Conservation (phyloP, 768 basidiomycete species). For the Pisolithus marmoratus region DNA sequence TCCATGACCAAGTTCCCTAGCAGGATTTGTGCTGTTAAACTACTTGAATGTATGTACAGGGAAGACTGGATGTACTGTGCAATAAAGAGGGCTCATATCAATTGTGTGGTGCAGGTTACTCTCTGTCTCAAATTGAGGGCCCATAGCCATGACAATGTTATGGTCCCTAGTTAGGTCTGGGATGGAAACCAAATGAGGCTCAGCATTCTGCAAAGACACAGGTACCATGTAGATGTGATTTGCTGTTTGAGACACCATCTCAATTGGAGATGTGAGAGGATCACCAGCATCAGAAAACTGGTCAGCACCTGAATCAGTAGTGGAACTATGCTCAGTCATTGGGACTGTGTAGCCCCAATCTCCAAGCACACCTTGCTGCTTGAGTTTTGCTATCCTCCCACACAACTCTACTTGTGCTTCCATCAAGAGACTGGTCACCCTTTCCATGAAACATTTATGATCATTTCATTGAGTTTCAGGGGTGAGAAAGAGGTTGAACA, state of each 20-base stretch:
- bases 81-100: too few species aligned
- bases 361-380: neutral
- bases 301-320: neutral
- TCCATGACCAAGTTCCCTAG: constrained; percentile 4
- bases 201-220: too few species aligned
- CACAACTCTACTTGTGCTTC: neutral
- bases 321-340: neutral
- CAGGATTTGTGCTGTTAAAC: neutral
- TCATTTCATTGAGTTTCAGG: neutral
- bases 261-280: neutral
- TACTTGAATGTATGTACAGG: neutral
- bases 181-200: too few species aligned
- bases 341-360: neutral
- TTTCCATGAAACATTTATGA: neutral
- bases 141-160: too few species aligned
- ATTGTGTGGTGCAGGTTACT: too few species aligned
- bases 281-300: neutral
- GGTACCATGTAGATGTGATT: too few species aligned
- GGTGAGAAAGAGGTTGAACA: too few species aligned
- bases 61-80: neutral
- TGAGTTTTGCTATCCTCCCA: neutral
- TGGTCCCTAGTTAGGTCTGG: too few species aligned
- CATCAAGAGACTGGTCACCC: neutral
- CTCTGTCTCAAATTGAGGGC: too few species aligned
- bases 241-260: neutral